Evolutionary conservation across 1,139 yeast species (phyloP).

Genomic region (Arxiozyma bovina): DNA sequence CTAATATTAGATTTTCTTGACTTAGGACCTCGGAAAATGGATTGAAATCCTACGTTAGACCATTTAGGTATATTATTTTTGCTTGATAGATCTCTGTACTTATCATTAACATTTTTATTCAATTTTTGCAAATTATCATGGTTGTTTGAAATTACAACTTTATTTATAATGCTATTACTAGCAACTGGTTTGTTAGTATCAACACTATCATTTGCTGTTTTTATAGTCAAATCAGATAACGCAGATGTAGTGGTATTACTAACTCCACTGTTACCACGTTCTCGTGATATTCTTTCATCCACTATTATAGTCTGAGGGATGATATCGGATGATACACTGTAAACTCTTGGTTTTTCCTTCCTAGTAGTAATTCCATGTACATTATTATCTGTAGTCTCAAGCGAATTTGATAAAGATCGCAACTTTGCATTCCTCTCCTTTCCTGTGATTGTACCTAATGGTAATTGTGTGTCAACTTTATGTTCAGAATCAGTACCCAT

Average conservation of each 20-base stretch:
- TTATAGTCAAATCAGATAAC: not conserved
- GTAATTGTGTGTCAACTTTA: not conserved
- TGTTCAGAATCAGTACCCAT: not conserved
- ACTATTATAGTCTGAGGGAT: slow-evolving; percentile 16
- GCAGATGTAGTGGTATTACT: not conserved
- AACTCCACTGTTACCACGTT: not conserved
- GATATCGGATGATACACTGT: slow-evolving; percentile 17
- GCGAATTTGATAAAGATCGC: slow-evolving; percentile 3
- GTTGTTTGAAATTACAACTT: not conserved
- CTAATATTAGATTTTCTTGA: slow-evolving; percentile 10
- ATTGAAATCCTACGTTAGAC: slow-evolving; percentile 31
- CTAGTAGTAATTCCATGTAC: slow-evolving; percentile 1
- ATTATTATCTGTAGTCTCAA: not conserved
- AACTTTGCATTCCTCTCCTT: slow-evolving; percentile 6
- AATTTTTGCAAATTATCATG: slow-evolving; percentile 1
- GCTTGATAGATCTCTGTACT: slow-evolving; percentile 5
- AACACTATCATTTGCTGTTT: not conserved
- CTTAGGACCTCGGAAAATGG: slow-evolving; percentile 21
- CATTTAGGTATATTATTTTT: slow-evolving; percentile 18
- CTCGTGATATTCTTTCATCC: not conserved
- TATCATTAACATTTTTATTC: not conserved
- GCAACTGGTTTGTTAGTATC: not conserved
- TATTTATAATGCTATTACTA: not conserved
- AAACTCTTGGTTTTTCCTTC: slow-evolving; percentile 8
- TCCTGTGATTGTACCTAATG: not conserved